These are phyloP conservation scores for Diutina rugosa DNA, from an alignment of 1,139 yeast species.

Conservation along the genomic window DNA sequence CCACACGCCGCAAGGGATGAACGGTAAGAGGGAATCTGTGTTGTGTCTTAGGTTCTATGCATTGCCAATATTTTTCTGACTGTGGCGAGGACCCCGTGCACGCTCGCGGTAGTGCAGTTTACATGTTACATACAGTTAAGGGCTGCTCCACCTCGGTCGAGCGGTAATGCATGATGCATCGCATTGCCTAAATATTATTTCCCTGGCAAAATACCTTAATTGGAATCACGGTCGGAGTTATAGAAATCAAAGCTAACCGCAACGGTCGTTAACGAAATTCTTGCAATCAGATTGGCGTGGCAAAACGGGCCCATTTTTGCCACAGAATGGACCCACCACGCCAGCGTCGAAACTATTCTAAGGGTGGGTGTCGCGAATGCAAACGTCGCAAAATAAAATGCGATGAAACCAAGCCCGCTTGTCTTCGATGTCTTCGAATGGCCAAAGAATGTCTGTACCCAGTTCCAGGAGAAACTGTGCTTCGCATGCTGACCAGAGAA, in stretches of 20 bases:
- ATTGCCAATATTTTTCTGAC: not conserved
- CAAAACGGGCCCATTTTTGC: not conserved
- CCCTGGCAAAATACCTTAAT: not conserved
- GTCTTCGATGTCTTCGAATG: constrained; percentile 31
- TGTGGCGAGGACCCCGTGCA: not conserved
- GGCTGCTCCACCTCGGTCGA: not conserved
- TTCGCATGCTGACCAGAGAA: constrained; percentile 4
- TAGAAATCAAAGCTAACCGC: not conserved
- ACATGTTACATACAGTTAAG: not conserved
- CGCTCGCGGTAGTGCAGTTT: not conserved
- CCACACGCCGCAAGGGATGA: not conserved
- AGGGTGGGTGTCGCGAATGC: constrained; percentile 28
- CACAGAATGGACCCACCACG: not conserved
- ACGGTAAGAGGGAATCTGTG: not conserved
- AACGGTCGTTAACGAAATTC: not conserved
- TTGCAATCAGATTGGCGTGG: not conserved
- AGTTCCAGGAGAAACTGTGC: constrained; percentile 12
- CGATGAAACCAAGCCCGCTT: constrained; percentile 46
- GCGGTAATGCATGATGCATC: not conserved
- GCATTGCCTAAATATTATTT: not conserved
- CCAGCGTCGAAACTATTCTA: constrained; percentile 13
- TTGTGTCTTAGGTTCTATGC: not conserved
- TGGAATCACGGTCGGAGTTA: not conserved
- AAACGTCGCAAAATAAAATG: constrained; percentile 34
- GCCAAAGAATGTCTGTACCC: constrained; percentile 21